Evolutionary conservation across 192 early-diverging fungal genomes (phyloP).

Genomic region (Backusella mclennaniae): DNA sequence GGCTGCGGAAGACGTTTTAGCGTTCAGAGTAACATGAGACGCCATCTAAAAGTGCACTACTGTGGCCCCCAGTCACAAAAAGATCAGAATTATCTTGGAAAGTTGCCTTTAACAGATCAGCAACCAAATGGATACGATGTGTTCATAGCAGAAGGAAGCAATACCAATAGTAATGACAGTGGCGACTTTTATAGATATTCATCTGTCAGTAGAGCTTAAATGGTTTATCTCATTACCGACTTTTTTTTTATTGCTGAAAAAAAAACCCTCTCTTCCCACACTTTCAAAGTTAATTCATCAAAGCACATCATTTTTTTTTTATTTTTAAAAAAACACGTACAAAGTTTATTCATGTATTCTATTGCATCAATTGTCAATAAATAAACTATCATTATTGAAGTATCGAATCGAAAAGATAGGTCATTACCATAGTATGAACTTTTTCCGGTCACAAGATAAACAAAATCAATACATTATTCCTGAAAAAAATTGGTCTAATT

Average conservation of each 20-base stretch:
- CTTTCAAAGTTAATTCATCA: background rate
- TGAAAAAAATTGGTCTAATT: no score
- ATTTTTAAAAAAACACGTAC: background rate
- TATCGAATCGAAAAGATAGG: background rate
- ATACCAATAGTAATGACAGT: background rate
- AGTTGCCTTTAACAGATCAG: background rate
- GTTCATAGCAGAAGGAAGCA: background rate
- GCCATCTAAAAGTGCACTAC: constrained; percentile 16
- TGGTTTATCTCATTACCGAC: background rate
- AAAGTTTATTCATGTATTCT: background rate
- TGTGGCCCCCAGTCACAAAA: background rate
- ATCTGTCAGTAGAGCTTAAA: constrained; percentile 2
- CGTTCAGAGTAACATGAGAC: constrained; percentile 23
- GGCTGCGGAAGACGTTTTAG: constrained; percentile 18
- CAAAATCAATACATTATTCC: no score
- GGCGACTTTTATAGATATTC: background rate
- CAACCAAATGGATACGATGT: background rate
- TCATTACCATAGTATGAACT: background rate
- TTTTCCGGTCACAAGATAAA: background rate
- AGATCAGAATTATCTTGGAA: background rate
- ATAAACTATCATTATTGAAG: background rate
- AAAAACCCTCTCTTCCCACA: background rate
- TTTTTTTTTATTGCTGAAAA: background rate
- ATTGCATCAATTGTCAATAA: background rate
- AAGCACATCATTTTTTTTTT: background rate